Evolutionary conservation across 2,329 filamentous ascomycete genomes (phyloP).

Genomic region (Zalaria sp.): DNA sequence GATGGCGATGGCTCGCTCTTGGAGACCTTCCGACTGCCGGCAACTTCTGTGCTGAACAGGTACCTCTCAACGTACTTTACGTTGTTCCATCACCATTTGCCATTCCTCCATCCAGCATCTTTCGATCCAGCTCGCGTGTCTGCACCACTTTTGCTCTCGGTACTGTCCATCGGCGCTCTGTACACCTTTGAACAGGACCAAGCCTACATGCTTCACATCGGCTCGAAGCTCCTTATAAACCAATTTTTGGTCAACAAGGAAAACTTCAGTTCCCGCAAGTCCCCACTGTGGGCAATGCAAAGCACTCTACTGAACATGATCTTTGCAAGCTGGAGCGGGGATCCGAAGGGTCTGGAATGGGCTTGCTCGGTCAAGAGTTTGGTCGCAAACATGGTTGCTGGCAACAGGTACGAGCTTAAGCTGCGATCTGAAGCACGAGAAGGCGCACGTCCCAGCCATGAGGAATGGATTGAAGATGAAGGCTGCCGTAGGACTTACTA

Average conservation of each 20-base stretch:
- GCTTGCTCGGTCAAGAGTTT: constrained; percentile 98
- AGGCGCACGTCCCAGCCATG: constrained; percentile 57
- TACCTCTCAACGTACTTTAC: constrained; percentile 95
- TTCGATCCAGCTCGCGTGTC: constrained; percentile 72
- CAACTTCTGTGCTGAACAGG: constrained; percentile 67
- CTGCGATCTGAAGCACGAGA: constrained; percentile 79
- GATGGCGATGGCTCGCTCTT: constrained; percentile 73
- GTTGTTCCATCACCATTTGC: constrained; percentile 90
- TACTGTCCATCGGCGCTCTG: constrained; percentile 86
- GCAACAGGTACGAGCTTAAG: constrained; percentile 92
- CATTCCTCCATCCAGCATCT: constrained; percentile 85
- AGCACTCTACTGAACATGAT: constrained; percentile 95
- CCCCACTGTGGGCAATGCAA: constrained; percentile 96
- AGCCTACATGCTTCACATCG: constrained; percentile 93
- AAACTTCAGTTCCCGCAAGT: constrained; percentile 96
- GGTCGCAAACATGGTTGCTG: constrained; percentile 95
- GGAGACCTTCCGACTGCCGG: constrained; percentile 80
- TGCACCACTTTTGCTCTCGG: constrained; percentile 71
- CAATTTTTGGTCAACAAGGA: constrained; percentile 97
- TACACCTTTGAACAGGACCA: constrained; percentile 97
- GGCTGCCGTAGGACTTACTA: constrained; percentile 94
- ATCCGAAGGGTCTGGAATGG: constrained; percentile 95
- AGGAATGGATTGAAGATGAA: constrained; percentile 94
- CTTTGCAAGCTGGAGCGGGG: constrained; percentile 97
- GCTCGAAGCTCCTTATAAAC: constrained; percentile 92